Percentiles rank a stretch among this genome's conserved stretches.
Conservation (phyloP, 768 basidiomycete species). For the Tulasnella sp. region DNA sequence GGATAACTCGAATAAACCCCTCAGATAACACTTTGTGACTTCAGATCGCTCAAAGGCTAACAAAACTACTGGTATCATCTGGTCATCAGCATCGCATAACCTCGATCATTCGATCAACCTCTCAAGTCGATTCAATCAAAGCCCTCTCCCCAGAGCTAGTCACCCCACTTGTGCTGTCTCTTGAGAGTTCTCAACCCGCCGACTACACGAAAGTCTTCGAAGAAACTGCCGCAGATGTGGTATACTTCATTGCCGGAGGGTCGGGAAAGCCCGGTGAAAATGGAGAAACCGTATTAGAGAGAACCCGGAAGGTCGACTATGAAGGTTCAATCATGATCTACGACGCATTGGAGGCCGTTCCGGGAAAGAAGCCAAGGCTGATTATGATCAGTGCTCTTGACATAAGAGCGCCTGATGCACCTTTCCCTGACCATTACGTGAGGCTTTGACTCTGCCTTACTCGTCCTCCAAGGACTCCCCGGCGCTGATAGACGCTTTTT, state of each 20-base stretch:
- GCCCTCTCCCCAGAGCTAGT: not conserved
- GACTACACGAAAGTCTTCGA: constrained; percentile 49
- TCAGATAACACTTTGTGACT: not conserved
- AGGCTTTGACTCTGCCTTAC: constrained; percentile 26
- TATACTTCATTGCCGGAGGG: constrained; percentile 47
- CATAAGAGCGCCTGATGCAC: constrained; percentile 46
- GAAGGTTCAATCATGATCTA: constrained; percentile 66
- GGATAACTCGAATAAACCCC: too few species aligned
- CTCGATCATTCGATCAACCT: constrained; percentile 8
- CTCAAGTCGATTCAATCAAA: constrained; percentile 13
- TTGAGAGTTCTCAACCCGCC: constrained; percentile 48
- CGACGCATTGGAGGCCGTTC: constrained; percentile 57
- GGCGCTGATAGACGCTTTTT: too few species aligned
- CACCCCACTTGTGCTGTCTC: constrained; percentile 51
- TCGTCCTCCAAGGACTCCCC: too few species aligned
- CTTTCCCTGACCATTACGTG: constrained; percentile 52
- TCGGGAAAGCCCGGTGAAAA: constrained; percentile 51
- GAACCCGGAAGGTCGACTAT: constrained; percentile 53
- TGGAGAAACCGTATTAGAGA: constrained; percentile 24
- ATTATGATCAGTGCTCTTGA: constrained; percentile 60
- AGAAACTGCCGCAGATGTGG: constrained; percentile 33
- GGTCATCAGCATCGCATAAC: not conserved
- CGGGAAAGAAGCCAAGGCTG: constrained; percentile 47
- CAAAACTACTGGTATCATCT: constrained; percentile 19
- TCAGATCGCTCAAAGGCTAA: not conserved